Conservation (phyloP, 1,139 yeast genomes). For the Hemisphaericaspora subhashii region DNA sequence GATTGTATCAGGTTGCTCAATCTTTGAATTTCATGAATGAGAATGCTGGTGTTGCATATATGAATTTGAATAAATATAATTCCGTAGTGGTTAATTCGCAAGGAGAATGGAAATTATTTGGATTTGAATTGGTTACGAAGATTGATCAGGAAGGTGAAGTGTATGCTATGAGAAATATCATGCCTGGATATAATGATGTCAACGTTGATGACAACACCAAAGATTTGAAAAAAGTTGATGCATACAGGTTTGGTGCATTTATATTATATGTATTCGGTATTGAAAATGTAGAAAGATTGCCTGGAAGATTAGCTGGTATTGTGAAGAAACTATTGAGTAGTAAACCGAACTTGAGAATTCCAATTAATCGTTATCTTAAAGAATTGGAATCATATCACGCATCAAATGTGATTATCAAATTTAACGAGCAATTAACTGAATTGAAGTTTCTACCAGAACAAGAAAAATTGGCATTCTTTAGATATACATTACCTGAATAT, state of each 20-base stretch:
- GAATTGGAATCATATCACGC: conserved; percentile 44
- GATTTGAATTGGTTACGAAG: conserved; percentile 71
- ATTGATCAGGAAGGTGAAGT: conserved; percentile 2
- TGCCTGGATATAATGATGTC: conserved; percentile 26
- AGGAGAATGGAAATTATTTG: conserved; percentile 88
- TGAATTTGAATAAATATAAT: conserved; percentile 51
- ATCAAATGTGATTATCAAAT: conserved; percentile 43
- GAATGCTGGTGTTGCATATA: conserved; percentile 66
- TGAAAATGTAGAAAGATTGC: conserved; percentile 13
- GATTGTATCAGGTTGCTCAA: conserved; percentile 55
- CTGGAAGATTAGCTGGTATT: conserved; percentile 8
- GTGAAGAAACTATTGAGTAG: conserved; percentile 9
- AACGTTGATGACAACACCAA: conserved; percentile 42
- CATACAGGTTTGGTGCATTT: conserved; percentile 62
- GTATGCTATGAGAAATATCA: conserved; percentile 5
- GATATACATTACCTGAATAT: conserved; percentile 36
- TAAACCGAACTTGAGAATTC: conserved; percentile 38
- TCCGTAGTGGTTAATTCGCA: conserved; percentile 61
- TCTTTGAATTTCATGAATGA: conserved; percentile 63
- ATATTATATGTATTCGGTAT: conserved; percentile 46
- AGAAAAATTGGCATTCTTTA: conserved; percentile 57
- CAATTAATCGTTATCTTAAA: conserved; percentile 50
- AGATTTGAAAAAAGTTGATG: conserved; percentile 59
- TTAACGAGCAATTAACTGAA: conserved; percentile 52
- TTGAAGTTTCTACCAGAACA: conserved; percentile 48